Evolutionary conservation across 805 yeast genomes (phyloP).

Genomic region (Scheffersomyces stipitis): DNA sequence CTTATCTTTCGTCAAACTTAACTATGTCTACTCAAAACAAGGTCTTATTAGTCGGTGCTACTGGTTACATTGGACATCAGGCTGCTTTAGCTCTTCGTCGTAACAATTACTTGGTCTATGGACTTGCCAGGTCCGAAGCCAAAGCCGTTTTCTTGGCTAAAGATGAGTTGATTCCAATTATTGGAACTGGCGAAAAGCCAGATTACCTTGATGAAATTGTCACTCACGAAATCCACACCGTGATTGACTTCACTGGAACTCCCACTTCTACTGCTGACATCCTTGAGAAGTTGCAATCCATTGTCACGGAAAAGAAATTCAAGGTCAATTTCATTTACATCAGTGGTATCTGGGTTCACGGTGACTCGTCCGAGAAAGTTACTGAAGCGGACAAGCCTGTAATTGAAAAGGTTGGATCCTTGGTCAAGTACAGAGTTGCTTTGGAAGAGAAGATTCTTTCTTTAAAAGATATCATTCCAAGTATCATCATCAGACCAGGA

Average conservation of each 20-base stretch:
- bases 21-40: constrained; percentile 6
- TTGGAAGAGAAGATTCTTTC: constrained; percentile 1
- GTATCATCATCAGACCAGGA: constrained; percentile 4
- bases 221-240: neutral
- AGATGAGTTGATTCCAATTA: neutral
- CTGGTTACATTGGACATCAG: constrained; percentile 1
- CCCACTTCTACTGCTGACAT: constrained; percentile 1
- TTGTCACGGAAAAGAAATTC: neutral
- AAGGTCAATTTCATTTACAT: constrained; percentile 2
- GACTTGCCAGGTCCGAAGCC: neutral
- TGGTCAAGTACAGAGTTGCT: constrained; percentile 3
- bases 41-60: constrained; percentile 2
- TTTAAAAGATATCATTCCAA: constrained; percentile 1
- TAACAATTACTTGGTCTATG: neutral
- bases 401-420: neutral
- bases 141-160: neutral
- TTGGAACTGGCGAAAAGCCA: neutral
- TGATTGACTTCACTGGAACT: constrained; percentile 1
- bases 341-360: constrained; percentile 7
- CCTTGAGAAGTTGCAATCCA: neutral
- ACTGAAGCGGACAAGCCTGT: constrained; percentile 1
- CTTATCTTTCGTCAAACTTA: too few species aligned
- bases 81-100: neutral
- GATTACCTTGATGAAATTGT: neutral
- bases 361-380: neutral